Evolutionary conservation across 176 grass and related monocot species (phyloP), one percentile per base, ranked within the genome.

Genomic region (Paspalum vaginatum): DNA sequence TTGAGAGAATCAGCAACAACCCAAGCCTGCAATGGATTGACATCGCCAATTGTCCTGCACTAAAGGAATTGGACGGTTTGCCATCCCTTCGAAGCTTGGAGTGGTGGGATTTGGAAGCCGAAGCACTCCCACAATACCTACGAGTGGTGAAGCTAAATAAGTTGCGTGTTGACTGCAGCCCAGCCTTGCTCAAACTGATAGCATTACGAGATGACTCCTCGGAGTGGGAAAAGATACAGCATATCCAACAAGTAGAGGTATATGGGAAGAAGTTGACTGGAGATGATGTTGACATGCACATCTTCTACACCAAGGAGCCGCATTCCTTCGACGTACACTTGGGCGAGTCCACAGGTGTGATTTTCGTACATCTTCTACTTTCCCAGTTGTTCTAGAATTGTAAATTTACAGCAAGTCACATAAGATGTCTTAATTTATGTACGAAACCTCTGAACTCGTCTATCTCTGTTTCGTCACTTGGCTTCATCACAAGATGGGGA

Each of bases 261-360:
- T 38, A 9, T 59, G 62, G 9, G 1, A 0, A 1, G 10, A 6
- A 2, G 3, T 40, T 42, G 12, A 3, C 0, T 0, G 5, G 47
- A 15, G 24, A 17, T n/a, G 0, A n/a, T 5, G 17, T 41, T 11
- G 6, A 78, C 6, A 0, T 64, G 1, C 3, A 25, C 15, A 58
- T 85, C 10, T 42, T 1, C 25, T 79, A 75, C 16, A 83, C 81
- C 49, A 83, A 46, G 48, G 70, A 83, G 6, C 70, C 81, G 2
- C 66, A 83, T 37, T 54, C n/a, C 14, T 83, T 75, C 1, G n/a
- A 82, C 0, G 41, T 2, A 14, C 0, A 5, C 5, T 9, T 51
- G 41, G 27, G 12, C 6, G 12, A 75, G 6, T 44, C 12, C 38
- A 25, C 72, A 75, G 72, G 54, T 59, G 1, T 5, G 17, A 4